Evolutionary conservation across 2,329 filamentous ascomycete species (phyloP).

Genomic region (Elsinoe fawcettii): DNA sequence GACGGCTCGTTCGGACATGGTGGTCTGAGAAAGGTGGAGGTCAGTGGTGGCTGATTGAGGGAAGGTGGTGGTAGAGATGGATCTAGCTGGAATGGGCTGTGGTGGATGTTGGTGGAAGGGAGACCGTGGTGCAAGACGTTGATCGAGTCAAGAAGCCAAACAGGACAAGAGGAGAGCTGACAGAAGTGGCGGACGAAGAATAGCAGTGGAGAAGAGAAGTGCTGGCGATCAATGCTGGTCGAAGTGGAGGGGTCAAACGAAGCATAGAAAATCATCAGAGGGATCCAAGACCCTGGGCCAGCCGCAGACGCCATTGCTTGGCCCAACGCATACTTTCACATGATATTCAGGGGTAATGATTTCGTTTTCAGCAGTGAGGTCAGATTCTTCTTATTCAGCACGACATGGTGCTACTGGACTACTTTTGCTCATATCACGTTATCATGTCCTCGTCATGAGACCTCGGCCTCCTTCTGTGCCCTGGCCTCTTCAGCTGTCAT

Average conservation of each 20-base stretch:
- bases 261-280: neutral
- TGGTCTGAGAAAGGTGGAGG: neutral
- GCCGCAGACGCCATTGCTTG: neutral
- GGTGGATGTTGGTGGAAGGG: neutral
- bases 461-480: constrained; percentile 15
- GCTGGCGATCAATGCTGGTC: neutral
- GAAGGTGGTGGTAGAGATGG: no score
- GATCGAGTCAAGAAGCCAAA: neutral
- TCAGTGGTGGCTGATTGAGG: constrained; percentile 12
- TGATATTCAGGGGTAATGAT: neutral
- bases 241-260: neutral
- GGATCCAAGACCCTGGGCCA: neutral
- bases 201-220: neutral
- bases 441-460: constrained; percentile 8
- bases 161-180: neutral
- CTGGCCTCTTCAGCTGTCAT: constrained; percentile 26
- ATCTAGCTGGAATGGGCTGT: no score
- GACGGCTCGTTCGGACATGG: constrained; percentile 53
- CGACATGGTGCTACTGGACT: neutral
- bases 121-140: neutral
- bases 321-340: neutral
- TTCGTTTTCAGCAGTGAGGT: neutral
- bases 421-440: constrained; percentile 13
- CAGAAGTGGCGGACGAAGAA: neutral
- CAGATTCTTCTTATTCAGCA: neutral